Evolutionary conservation across 1,139 yeast species (phyloP), one percentile per base, ranked within the genome.

Genomic region (Pneumocystis oryctolagi): DNA sequence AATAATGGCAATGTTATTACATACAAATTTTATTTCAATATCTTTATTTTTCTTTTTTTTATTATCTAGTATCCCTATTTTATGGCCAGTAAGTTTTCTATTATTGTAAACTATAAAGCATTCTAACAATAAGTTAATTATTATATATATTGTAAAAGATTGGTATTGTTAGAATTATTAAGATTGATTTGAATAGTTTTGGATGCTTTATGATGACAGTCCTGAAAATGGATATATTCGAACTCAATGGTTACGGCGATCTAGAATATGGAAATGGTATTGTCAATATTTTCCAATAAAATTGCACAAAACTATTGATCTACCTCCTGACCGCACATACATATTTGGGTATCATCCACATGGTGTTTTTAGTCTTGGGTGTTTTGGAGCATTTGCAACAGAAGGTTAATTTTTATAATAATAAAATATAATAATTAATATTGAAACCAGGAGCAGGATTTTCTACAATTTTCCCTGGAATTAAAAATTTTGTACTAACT

Each of bases 291-390:
- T 86, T 74, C 97, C 97, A 0, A 82, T 92, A 20, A 74, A 75
- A 1, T 77, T 89, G n/a, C 85, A 84, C 73, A 87, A 85, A 71
- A 79, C 90, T 0, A 79, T 78, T 16, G 87, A 84, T 18, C 77
- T 90, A 64, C 83, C 81, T 66, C 96, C 97, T 0, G 85, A 63
- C 20, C 42, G 58, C 20, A 61, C 42, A 42, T 61, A 64, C 60
- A 64, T 64, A 47, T 63, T 64, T 47, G 66, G 64, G 0, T 87
- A 89, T 71, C 97, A 90, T 73, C 98, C 99, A 0, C 98, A 92
- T 72, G 98, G 99, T 0, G 90, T 92, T 12, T 89, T 90, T 34
- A 89, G 96, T 0, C 80, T 90, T 81, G 97, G 97, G 0, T 94
- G 86, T 0, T 83, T 92, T 73, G 96, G 96, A 3, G 84, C 84